phyloP scores from a whole-genome alignment of 805 yeast species.

The Pichia thaimueangensis region DNA sequence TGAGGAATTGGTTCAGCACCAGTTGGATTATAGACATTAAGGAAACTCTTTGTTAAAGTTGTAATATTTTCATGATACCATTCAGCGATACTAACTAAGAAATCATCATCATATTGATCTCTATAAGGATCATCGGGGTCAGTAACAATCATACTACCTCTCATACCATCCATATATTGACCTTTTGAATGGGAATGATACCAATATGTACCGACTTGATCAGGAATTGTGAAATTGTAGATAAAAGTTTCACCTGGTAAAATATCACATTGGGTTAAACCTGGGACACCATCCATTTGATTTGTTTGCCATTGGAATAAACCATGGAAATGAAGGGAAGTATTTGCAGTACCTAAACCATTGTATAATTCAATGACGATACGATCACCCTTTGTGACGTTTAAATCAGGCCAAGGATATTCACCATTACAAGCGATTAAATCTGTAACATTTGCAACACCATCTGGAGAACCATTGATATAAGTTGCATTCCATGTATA shows the following conservation, averaged over 20 bases:
- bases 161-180: constrained; percentile 91
- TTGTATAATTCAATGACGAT: constrained; percentile 68
- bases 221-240: constrained; percentile 82
- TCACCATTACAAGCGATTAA: constrained; percentile 46
- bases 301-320: constrained; percentile 69
- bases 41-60: constrained; percentile 48
- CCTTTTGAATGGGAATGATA: constrained; percentile 91
- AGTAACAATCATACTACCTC: constrained; percentile 72
- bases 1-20: constrained; percentile 98
- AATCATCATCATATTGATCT: constrained; percentile 77
- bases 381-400: constrained; percentile 74
- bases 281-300: constrained; percentile 88
- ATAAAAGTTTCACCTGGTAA: constrained; percentile 64
- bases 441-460: constrained; percentile 33
- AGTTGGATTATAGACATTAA: constrained; percentile 79
- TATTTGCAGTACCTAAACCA: constrained; percentile 60
- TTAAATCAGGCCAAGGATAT: constrained; percentile 83
- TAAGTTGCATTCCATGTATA: constrained; percentile 62
- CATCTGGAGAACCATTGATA: constrained; percentile 59
- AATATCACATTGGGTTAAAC: constrained; percentile 86
- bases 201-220: constrained; percentile 91
- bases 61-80: constrained; percentile 75
- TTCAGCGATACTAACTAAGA: constrained; percentile 62
- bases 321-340: constrained; percentile 92
- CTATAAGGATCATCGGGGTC: constrained; percentile 47